Conservation (phyloP, 1,284 basidiomycete species). For the Ceratobasidium theobromae region DNA sequence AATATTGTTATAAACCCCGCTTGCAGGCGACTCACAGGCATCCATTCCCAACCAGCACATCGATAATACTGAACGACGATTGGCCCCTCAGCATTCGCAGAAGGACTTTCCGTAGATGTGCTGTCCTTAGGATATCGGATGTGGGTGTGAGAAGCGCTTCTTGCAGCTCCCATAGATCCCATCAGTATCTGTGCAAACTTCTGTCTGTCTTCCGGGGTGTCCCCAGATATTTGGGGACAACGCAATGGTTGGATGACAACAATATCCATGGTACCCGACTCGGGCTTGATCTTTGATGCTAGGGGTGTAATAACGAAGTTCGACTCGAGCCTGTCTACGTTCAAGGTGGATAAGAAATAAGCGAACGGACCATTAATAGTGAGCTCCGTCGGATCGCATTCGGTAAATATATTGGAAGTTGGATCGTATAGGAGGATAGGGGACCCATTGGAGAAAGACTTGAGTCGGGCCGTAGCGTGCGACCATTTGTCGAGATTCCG, state of each 20-base stretch:
- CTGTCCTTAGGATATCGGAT: conserved; percentile 59
- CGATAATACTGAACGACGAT: conserved; percentile 79
- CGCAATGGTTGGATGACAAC: conserved; percentile 79
- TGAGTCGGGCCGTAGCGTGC: conserved; percentile 58
- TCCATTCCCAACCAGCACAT: conserved; percentile 82
- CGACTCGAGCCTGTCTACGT: conserved; percentile 82
- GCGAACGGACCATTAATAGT: conserved; percentile 76
- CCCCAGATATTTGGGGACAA: conserved; percentile 53
- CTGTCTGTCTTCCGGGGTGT: conserved; percentile 48
- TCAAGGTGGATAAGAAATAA: conserved; percentile 81
- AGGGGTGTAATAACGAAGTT: conserved; percentile 75
- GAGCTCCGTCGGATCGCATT: conserved; percentile 40
- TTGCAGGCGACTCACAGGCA: conserved; percentile 57
- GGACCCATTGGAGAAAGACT: conserved; percentile 45
- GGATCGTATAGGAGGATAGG: conserved; percentile 62
- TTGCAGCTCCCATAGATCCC: conserved; percentile 68
- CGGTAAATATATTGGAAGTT: conserved; percentile 39
- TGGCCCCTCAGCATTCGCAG: conserved; percentile 51
- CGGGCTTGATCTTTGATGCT: conserved; percentile 46
- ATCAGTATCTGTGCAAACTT: conserved; percentile 53
- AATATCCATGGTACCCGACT: conserved; percentile 64
- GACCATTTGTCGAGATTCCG: conserved; percentile 78
- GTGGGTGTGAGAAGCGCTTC: conserved; percentile 68
- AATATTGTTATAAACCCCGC: neutral
- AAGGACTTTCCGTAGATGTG: conserved; percentile 36